Evolutionary conservation across 805 yeast species (phyloP).

Genomic region (Schwanniomyces pseudopolymorphus): DNA sequence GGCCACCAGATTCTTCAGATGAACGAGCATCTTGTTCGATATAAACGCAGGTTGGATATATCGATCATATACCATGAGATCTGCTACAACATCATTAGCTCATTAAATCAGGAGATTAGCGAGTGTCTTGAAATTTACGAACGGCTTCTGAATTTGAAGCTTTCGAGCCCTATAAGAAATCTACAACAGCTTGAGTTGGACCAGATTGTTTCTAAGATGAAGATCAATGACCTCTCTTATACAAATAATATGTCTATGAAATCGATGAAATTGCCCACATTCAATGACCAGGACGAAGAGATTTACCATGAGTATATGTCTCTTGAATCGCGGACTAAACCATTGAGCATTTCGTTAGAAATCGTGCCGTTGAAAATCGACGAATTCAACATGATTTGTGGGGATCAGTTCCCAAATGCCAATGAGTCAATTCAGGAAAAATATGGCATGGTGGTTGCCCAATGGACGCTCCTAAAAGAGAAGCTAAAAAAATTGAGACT

Average conservation of each 20-base stretch:
- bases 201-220: slow-evolving; percentile 21
- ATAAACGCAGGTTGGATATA: slow-evolving; percentile 25
- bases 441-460: slow-evolving; percentile 38
- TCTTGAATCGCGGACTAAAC: slow-evolving; percentile 44
- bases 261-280: slow-evolving; percentile 29
- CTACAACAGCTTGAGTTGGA: slow-evolving; percentile 17
- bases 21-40: slow-evolving; percentile 16
- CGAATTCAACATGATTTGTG: slow-evolving; percentile 32
- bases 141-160: slow-evolving; percentile 15
- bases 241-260: slow-evolving; percentile 13
- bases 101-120: slow-evolving; percentile 26
- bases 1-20: slow-evolving; percentile 26
- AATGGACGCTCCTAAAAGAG: slow-evolving; percentile 40
- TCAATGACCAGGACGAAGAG: slow-evolving; percentile 25
- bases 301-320: slow-evolving; percentile 42
- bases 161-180: slow-evolving; percentile 15
- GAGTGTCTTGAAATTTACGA: slow-evolving; percentile 17
- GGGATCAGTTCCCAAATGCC: slow-evolving; percentile 24
- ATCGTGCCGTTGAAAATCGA: slow-evolving; percentile 52
- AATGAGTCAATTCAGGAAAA: slow-evolving; percentile 30
- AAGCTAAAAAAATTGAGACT: slow-evolving; percentile 43
- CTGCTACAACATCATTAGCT: slow-evolving; percentile 19
- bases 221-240: slow-evolving; percentile 16
- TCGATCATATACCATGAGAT: slow-evolving; percentile 28
- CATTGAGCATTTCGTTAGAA: slow-evolving; percentile 51